Evolutionary conservation across 78 protist species (phyloP), one percentile per base, ranked within the genome.

Genomic region (Paratrimastix pyriformis): DNA sequence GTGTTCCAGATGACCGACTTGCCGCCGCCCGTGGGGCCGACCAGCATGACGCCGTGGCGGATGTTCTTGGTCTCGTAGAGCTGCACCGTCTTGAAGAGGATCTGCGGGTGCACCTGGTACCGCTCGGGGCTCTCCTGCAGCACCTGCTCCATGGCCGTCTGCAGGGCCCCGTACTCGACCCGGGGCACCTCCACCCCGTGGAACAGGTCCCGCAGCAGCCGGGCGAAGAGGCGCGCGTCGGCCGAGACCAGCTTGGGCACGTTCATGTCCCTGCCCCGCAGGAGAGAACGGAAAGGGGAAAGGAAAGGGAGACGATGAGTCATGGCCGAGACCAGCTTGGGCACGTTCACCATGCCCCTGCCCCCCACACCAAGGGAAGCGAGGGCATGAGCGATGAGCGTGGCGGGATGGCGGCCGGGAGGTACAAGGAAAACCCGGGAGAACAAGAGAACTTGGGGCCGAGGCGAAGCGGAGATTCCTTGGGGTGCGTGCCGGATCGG

Each of bases 41-140:
- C 89, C 13, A 86, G 46, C 91, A 90, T 90, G 39, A 83, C 86
- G 13, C 94, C 95, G 81, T 91, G 96, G 13, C 92, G 88, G 15
- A 84, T 76, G 65, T 30, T 24, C 75, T 84, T 71, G 18, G 92
- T 81, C 70, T 87, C 91, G 79, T 60, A 86, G 45, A 83, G 59
- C 73, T 91, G 92, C 58, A 82, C 5, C 52, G 68, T 70, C 78
- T 88, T 88, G 9, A 6, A 1, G 33, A 88, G n/a, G 37, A 85
- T 42, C 43, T 26, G 13, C 39, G 0, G 35, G 46, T 40, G 54
- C 30, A 13, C 42, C 75, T 83, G 85, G 24, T 74, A 58, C 26
- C 65, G 81, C 13, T 26, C 68, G 29, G 68, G 68, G 29, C 42
- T 13, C 32, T 3, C 72, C 35, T 8, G 7, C 59, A 87, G 76